Evolutionary conservation across 75 land plant species (phyloP), one percentile per base, ranked within the genome.

Genomic region (Adiantum capillusveneris): DNA sequence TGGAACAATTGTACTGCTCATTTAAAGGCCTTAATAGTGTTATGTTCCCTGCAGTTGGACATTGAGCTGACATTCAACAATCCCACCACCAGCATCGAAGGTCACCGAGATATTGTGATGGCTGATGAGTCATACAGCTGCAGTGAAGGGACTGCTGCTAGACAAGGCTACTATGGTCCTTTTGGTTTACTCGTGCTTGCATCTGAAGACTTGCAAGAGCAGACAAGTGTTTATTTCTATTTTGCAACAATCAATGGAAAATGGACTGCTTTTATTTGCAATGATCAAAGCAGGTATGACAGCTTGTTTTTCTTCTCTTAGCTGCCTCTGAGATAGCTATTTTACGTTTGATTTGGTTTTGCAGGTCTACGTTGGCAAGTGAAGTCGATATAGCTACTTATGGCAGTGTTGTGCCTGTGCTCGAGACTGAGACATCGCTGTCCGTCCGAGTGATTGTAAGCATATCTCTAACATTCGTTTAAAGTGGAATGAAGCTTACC

Each of bases 151-250:
- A 88, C 80, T 18, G 82, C 86, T 1, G 57, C 71, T 7, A 50
- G 53, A 0, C 53, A 82, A 31, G 79, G 86, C 12, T 53, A 48
- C 1, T 60, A 80, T 18, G 94, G 94, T 0, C 94, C 90, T 0
- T 88, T 88, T 48, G 94, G 94, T 0, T 50, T 88, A 37, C 79
- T 86, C 0, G 88, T 86, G 3, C 71, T 90, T 3, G 84, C 96
- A 26, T 77, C 80, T 41, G 69, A 75, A 25, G 18, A 31, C n/a
- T 74, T 66, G 1, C 36, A 52, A 12, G 94, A 88, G 70, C 80
- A 77, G 34, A 88, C 90, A 27, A 81, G 86, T 5, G 86, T 80
- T 11, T 88, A 80, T 64, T 88, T 88, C 72, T 88, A 85, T 31
- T 19, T 88, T 21, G 65, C 73, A 0, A 78, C 65, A 0, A 19